Evolutionary conservation across 352 stramenopile species (phyloP).

Genomic region (Elongisporangium undulatum): DNA sequence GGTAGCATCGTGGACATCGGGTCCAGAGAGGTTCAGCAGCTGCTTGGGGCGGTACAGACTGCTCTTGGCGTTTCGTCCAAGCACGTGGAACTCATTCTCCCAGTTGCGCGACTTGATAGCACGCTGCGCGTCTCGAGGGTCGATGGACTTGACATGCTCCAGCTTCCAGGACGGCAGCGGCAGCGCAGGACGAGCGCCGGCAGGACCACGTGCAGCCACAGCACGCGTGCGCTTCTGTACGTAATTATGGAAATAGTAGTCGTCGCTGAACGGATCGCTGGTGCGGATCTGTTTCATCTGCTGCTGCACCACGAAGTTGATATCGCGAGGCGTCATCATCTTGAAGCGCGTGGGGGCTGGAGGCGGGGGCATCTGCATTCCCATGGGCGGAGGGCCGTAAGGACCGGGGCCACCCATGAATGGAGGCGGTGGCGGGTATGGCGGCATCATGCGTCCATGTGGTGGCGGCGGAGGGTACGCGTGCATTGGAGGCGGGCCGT

Average conservation of each 20-base stretch:
- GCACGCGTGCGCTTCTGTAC: constrained; percentile 66
- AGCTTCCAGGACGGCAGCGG: constrained; percentile 81
- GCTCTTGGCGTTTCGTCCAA: constrained; percentile 72
- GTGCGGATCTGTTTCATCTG: constrained; percentile 83
- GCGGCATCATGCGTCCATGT: constrained; percentile 15
- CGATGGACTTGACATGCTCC: constrained; percentile 77
- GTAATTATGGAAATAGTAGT: constrained; percentile 88
- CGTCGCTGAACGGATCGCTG: constrained; percentile 86
- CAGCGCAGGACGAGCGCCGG: constrained; percentile 23
- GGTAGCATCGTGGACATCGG: constrained; percentile 6
- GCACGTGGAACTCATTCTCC: constrained; percentile 68
- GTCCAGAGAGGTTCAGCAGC: constrained; percentile 39
- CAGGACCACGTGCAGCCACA: constrained; percentile 6
- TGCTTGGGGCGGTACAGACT: constrained; percentile 79
- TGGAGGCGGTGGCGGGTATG: constrained; percentile 13
- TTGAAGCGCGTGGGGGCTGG: constrained; percentile 32
- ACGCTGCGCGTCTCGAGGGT: constrained; percentile 49
- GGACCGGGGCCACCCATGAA: constrained; percentile 9
- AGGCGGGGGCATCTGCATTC: constrained; percentile 30
- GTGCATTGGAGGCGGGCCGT: constrained; percentile 26
- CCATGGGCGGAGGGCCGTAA: constrained; percentile 17
- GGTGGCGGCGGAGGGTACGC: constrained; percentile 8
- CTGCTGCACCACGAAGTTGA: constrained; percentile 83
- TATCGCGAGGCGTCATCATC: constrained; percentile 84
- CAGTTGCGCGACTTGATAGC: constrained; percentile 69